Evolutionary conservation across 2,329 filamentous ascomycete genomes (phyloP).

Genomic region (Claviceps sp.): DNA sequence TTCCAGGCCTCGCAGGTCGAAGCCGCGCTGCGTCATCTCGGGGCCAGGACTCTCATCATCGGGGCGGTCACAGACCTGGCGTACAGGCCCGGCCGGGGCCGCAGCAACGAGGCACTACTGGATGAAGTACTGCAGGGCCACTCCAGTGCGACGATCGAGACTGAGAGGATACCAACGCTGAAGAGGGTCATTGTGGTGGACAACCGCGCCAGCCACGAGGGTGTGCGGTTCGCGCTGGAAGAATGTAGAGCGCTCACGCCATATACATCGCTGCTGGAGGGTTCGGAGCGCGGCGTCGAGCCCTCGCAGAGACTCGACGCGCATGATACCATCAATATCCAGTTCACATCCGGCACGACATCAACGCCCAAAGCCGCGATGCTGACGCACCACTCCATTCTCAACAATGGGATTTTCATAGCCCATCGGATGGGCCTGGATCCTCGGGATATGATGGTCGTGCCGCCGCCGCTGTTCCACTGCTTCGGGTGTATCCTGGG

Average conservation of each 20-base stretch:
- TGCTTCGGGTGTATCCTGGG: conserved; percentile 88
- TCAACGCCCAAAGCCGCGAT: conserved; percentile 83
- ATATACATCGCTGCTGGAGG: conserved; percentile 27
- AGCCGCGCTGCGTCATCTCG: conserved; percentile 64
- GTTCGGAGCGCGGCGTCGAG: conserved; percentile 19
- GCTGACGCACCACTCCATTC: conserved; percentile 68
- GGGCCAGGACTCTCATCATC: conserved; percentile 61
- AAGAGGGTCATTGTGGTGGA: conserved; percentile 62
- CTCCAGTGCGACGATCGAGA: conserved; percentile 17
- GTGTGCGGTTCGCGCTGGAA: conserved; percentile 30
- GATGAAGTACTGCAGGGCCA: conserved; percentile 20
- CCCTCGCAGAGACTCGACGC: conserved; percentile 29
- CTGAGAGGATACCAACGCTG: conserved; percentile 51
- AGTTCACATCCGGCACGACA: conserved; percentile 95
- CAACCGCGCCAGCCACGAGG: conserved; percentile 46
- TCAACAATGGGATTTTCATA: conserved; percentile 85
- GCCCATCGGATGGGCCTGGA: conserved; percentile 73
- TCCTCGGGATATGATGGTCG: conserved; percentile 62
- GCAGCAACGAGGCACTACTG: conserved; percentile 38
- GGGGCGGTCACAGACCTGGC: conserved; percentile 79
- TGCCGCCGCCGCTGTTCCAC: conserved; percentile 74
- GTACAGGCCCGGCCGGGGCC: conserved; percentile 41
- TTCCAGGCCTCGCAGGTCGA: conserved; percentile 72
- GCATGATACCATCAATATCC: conserved; percentile 77
- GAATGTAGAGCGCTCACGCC: conserved; percentile 29